Evolutionary conservation across 2,329 filamentous ascomycete genomes (phyloP), one percentile per base, ranked within the genome.

Genomic region (Sporothrix luriei): DNA sequence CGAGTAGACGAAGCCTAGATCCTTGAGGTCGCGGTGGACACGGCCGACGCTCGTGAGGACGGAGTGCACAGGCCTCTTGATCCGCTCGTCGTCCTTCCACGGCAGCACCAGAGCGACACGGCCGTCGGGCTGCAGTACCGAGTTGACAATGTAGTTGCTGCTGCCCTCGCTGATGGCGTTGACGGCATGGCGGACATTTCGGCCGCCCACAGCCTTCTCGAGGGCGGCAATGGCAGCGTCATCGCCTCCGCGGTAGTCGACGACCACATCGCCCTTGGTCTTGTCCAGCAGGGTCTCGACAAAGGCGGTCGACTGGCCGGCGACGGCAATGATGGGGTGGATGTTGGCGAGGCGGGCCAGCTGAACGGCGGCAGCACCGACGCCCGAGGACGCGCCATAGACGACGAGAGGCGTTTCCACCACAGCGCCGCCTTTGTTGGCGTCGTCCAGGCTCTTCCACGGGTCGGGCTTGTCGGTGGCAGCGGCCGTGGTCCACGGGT

Each of bases 201-300:
- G 29, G 65, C 21, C 57, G 46, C 52, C 71, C 1, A 66, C 78
- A 73, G 80, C 80, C 6, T 74, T 55, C 9, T 46, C 33, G 10
- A 84, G 77, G 0, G 80, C 78, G 1, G 78, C 75, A 29, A 82
- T 76, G 16, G 85, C 78, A 0, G 78, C 77, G 0, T 82, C 82
- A 49, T 84, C 78, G 13, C 85, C 85, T 2, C 79, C 73, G 59
- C 85, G 82, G 75, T 87, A 87, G 76, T 87, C 85, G 64, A 88
- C 75, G n/a, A 87, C 77, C 0, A 79, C 78, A 73, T 87, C 85
- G 54, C 84, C 84, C 72, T 83, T 83, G 43, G 73, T 75, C 19
- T 73, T 73, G 71, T 84, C 81, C 51, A 86, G 79, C 43, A 85
- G 76, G 0, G 74, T 75, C 74, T 83, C 77, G 2, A 86, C 83